These are phyloP conservation scores for Parmales sp. DNA, from an alignment of 108 stramenopile genomes.

Conservation along the genomic window DNA sequence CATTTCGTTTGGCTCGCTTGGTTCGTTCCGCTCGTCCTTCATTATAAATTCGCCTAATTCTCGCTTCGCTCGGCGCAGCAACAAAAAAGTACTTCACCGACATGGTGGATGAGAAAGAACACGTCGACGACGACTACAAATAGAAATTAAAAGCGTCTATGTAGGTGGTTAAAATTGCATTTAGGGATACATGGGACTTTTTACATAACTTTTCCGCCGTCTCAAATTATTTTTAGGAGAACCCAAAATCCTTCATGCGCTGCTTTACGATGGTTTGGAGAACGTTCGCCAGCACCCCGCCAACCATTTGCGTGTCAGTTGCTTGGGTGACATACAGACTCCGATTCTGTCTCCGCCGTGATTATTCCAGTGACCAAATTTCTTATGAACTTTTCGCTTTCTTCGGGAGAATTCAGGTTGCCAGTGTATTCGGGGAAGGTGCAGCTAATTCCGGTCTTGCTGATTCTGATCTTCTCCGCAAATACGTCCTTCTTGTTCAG, in stretches of 20 bases:
- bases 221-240: not conserved
- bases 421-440: not conserved
- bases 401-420: not conserved
- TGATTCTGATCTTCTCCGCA: not conserved
- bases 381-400: not conserved
- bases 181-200: no score
- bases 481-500: conserved; percentile 10
- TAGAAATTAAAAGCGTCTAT: no score
- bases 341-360: not conserved
- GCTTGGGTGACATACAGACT: not conserved
- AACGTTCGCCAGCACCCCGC: not conserved
- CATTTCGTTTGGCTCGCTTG: no score
- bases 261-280: not conserved
- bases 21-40: no score
- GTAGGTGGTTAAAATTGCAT: no score
- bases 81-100: no score
- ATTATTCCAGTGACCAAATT: not conserved
- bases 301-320: not conserved
- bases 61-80: no score
- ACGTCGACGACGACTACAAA: no score
- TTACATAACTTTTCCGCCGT: not conserved
- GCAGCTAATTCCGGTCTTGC: not conserved
- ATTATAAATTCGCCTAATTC: no score
- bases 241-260: not conserved
- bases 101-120: no score